Evolutionary conservation across 2,329 filamentous ascomycete genomes (phyloP), one percentile per base, ranked within the genome.

Genomic region (Fusarium stilboides): DNA sequence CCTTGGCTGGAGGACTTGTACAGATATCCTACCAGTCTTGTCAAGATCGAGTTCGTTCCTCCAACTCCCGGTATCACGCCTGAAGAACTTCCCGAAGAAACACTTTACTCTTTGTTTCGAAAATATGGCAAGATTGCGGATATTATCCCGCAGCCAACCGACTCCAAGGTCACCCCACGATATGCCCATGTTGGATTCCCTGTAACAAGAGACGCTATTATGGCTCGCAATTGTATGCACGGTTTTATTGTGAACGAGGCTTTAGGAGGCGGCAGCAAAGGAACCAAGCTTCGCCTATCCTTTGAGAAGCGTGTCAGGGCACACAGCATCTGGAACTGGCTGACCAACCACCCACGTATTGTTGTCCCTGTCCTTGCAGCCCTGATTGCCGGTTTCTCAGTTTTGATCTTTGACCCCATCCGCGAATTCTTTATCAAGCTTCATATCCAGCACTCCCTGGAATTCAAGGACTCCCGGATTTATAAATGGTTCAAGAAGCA

Each of bases 1-100:
- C 96, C 96, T 0, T 99, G 96, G 96, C 87, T 98, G 4, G 96
- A 98, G 76, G 96, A 99, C 77, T 82, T 99, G 28, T 92, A 94
- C 71, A 88, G 94, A 8, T 90, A 94, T 51, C 96, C 96, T 0
- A 93, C 90, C 59, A 85, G 85, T 40, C 86, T 92, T 28, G 75
- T 99, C 37, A 92, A 89, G 71, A 89, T 98, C 22, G 95, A 98
- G 76, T 98, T 98, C 69, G 86, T 95, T 9, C 89, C 94, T 6
- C 87, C 88, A 1, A 86, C 87, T 26, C 87, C 93, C 0, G 94
- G 92, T n/a, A 86, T 84, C 2, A 85, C 91, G 57, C 90, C 90
- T 0, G 89, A 91, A 8, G 94, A 97, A 72, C 81, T 98, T 19
- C 93, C 92, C 0, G 94, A 97, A 74, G 96, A 99, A 78, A 89